phyloP scores from a whole-genome alignment of 805 yeast species.

The Peterozyma toletana region DNA sequence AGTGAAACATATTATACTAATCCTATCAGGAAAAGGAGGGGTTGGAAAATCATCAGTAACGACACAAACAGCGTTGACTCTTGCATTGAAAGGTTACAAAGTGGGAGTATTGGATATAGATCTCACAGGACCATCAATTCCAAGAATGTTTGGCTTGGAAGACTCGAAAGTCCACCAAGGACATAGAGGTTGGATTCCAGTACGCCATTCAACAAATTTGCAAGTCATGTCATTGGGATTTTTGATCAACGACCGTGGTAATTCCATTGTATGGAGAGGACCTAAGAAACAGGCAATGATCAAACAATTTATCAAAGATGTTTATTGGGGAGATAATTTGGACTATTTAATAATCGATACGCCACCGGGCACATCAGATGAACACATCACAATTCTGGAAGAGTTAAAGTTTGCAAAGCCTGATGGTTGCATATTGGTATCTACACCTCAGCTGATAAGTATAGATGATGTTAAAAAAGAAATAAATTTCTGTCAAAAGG shows the following conservation, averaged over 20 bases:
- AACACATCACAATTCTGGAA: slow-evolving; percentile 94
- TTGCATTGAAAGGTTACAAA: slow-evolving; percentile 60
- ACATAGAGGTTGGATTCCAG: slow-evolving; percentile 89
- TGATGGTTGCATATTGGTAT: slow-evolving; percentile 91
- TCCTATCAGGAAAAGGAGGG: slow-evolving; percentile 94
- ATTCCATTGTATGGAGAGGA: slow-evolving; percentile 96
- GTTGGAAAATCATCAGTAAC: slow-evolving; percentile 97
- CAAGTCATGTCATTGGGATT: slow-evolving; percentile 86
- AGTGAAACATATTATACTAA: slow-evolving; percentile 71
- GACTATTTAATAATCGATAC: slow-evolving; percentile 86
- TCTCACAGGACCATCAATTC: slow-evolving; percentile 92
- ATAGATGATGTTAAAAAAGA: slow-evolving; percentile 93
- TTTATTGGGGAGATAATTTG: slow-evolving; percentile 77
- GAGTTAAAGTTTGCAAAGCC: slow-evolving; percentile 66
- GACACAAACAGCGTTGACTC: slow-evolving; percentile 82
- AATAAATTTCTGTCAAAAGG: slow-evolving; percentile 85
- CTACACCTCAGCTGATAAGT: slow-evolving; percentile 93
- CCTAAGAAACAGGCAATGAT: slow-evolving; percentile 98
- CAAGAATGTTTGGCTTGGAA: slow-evolving; percentile 94
- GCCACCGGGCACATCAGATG: slow-evolving; percentile 99
- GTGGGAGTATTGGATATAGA: slow-evolving; percentile 97
- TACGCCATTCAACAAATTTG: slow-evolving; percentile 42
- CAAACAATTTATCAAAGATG: slow-evolving; percentile 85
- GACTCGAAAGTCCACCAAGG: slow-evolving; percentile 72
- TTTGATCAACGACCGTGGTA: slow-evolving; percentile 73